phyloP scores from a whole-genome alignment of 2,329 filamentous ascomycete genomes.

The Fusarium sp. region DNA sequence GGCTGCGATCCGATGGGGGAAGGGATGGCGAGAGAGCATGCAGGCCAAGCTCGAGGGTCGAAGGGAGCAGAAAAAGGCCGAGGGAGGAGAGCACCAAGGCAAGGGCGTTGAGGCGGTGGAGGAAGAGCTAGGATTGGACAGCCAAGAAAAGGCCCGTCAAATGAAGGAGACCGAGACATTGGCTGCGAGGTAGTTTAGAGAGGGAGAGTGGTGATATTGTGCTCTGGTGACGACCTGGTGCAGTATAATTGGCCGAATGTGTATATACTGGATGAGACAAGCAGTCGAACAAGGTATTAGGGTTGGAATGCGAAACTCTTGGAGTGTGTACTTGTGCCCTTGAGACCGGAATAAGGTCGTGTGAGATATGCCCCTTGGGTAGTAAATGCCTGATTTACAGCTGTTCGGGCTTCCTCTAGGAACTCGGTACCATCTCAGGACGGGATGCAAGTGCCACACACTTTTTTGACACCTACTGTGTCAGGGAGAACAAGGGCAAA shows the following conservation, averaged over 20 bases:
- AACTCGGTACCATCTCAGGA: background rate
- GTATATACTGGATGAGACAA: background rate
- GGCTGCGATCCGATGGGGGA: conserved; percentile 55
- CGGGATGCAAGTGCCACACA: background rate
- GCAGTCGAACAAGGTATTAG: background rate
- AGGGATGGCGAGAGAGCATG: conserved; percentile 54
- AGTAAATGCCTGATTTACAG: background rate
- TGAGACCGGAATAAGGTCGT: background rate
- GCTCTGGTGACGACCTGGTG: background rate
- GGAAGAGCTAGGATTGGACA: background rate
- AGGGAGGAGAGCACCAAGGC: background rate
- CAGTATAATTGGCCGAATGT: background rate
- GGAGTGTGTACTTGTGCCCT: background rate
- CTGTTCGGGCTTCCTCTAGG: background rate
- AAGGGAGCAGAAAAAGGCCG: conserved; percentile 14
- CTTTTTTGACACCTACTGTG: background rate
- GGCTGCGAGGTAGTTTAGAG: conserved; percentile 13
- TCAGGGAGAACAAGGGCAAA: background rate
- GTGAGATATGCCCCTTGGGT: background rate
- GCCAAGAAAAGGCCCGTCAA: background rate
- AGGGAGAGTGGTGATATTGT: background rate
- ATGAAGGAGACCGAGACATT: conserved; percentile 20
- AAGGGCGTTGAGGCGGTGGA: conserved; percentile 11
- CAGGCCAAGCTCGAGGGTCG: conserved; percentile 39
- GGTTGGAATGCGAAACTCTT: background rate